Percentiles rank a stretch among this genome's conserved stretches.
Conservation (phyloP, 2,329 filamentous ascomycete species). For the Sphaerulina musiva region DNA sequence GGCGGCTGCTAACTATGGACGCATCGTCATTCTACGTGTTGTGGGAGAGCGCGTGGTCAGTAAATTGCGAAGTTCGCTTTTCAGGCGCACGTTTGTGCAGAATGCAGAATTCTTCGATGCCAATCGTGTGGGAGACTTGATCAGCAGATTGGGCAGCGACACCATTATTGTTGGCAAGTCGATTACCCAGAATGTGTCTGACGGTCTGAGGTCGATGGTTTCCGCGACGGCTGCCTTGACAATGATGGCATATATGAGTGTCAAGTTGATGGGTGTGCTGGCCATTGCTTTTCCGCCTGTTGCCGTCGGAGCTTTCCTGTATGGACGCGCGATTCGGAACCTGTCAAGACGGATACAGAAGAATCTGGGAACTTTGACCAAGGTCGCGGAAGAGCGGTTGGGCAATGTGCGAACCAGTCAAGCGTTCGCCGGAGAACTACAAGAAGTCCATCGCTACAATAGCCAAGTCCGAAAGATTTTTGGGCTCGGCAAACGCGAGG, state of each 20-base stretch:
- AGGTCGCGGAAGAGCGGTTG: slow-evolving; percentile 95
- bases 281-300: slow-evolving; percentile 85
- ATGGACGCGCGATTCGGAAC: slow-evolving; percentile 80
- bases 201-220: slow-evolving; percentile 85
- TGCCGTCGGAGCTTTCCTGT: slow-evolving; percentile 83
- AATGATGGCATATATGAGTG: slow-evolving; percentile 92
- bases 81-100: slow-evolving; percentile 87
- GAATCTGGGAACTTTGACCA: slow-evolving; percentile 85
- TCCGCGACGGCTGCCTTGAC: slow-evolving; percentile 83
- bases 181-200: slow-evolving; percentile 94
- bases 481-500: slow-evolving; percentile 76
- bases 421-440: slow-evolving; percentile 86
- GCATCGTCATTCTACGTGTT: slow-evolving; percentile 86
- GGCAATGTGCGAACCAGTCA: slow-evolving; percentile 96
- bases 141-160: slow-evolving; percentile 90
- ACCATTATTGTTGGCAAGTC: slow-evolving; percentile 98
- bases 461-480: slow-evolving; percentile 89
- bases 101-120: slow-evolving; percentile 99
- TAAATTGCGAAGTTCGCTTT: slow-evolving; percentile 79
- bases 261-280: slow-evolving; percentile 81
- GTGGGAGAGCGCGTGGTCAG: slow-evolving; percentile 93
- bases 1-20: slow-evolving; percentile 84
- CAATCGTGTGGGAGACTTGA: slow-evolving; percentile 91
- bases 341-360: slow-evolving; percentile 89
- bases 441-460: slow-evolving; percentile 88